Conservation (phyloP, 768 basidiomycete species). For the Vararia minispora region DNA sequence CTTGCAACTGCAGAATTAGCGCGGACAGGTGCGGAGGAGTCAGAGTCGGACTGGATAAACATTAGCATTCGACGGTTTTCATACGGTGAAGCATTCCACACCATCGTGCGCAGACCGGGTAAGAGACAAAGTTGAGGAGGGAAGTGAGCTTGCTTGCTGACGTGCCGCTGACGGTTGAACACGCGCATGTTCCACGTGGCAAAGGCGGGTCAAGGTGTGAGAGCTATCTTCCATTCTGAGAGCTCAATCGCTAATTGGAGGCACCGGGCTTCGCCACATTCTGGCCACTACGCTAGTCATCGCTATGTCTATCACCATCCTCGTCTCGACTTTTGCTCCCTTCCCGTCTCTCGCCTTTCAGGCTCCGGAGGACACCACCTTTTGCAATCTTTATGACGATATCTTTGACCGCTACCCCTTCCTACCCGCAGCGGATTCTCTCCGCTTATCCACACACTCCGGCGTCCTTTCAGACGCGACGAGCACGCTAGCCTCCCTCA, state of each 20-base stretch:
- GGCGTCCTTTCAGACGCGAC: slow-evolving; percentile 21
- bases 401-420: slow-evolving; percentile 35
- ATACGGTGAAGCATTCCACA: no score
- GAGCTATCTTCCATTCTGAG: no score
- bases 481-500: slow-evolving; percentile 26
- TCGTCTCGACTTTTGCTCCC: slow-evolving; percentile 51
- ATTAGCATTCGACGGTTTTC: no score
- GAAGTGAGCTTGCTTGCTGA: no score
- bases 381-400: slow-evolving; percentile 31
- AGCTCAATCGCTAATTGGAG: no score
- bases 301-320: slow-evolving; percentile 41
- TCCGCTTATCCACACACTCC: slow-evolving; percentile 31
- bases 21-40: slow-evolving; percentile 33
- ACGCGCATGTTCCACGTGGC: no score
- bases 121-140: no score
- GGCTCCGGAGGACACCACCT: slow-evolving; percentile 28
- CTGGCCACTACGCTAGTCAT: no score
- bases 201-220: no score
- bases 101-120: no score
- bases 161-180: no score
- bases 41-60: slow-evolving; percentile 63
- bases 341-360: slow-evolving; percentile 44
- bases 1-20: slow-evolving; percentile 44
- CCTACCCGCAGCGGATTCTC: slow-evolving; percentile 30
- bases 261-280: no score